A percentile compares a stretch with the other conserved stretches of the same genome.
Conservation (phyloP, 805 yeast species). For the Naumovozyma castellii region DNA sequence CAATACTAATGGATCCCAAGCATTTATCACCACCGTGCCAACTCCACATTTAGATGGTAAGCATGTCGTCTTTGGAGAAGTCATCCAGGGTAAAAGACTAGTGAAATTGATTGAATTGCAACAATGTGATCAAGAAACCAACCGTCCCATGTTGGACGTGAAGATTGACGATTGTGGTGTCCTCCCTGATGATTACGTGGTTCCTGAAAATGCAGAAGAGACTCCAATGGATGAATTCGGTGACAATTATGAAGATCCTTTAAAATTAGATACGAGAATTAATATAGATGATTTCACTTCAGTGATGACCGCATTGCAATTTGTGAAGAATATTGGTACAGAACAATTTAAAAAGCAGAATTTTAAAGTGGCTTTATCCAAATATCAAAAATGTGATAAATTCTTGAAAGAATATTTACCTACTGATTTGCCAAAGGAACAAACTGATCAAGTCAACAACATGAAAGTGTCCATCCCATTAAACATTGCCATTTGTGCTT, state of each 20-base stretch:
- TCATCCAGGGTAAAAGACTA: slow-evolving; percentile 69
- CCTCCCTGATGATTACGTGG: slow-evolving; percentile 48
- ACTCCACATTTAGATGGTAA: slow-evolving; percentile 94
- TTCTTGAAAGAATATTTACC: slow-evolving; percentile 70
- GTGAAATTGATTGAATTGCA: slow-evolving; percentile 70
- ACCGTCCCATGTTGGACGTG: slow-evolving; percentile 65
- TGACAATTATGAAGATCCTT: slow-evolving; percentile 65
- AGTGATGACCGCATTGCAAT: slow-evolving; percentile 55
- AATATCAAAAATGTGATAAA: slow-evolving; percentile 63
- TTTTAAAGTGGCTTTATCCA: slow-evolving; percentile 44
- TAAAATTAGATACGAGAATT: slow-evolving; percentile 64
- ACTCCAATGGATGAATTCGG: slow-evolving; percentile 71
- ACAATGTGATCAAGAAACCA: slow-evolving; percentile 50
- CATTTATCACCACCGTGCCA: slow-evolving; percentile 83
- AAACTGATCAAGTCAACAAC: slow-evolving; percentile 39
- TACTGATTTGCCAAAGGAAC: slow-evolving; percentile 39
- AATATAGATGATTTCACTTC: slow-evolving; percentile 51
- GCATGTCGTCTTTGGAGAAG: slow-evolving; percentile 93
- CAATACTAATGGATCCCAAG: slow-evolving; percentile 92
- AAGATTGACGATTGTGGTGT: slow-evolving; percentile 72
- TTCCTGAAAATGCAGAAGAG: slow-evolving; percentile 35
- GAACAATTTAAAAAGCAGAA: slow-evolving; percentile 59
- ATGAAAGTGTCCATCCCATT: slow-evolving; percentile 56
- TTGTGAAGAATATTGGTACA: slow-evolving; percentile 72
- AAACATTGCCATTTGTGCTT: slow-evolving; percentile 65